Base-by-base conservation (phyloP, 2,329 filamentous ascomycete species). In the Sporothrix brunneoviolacea region DNA sequence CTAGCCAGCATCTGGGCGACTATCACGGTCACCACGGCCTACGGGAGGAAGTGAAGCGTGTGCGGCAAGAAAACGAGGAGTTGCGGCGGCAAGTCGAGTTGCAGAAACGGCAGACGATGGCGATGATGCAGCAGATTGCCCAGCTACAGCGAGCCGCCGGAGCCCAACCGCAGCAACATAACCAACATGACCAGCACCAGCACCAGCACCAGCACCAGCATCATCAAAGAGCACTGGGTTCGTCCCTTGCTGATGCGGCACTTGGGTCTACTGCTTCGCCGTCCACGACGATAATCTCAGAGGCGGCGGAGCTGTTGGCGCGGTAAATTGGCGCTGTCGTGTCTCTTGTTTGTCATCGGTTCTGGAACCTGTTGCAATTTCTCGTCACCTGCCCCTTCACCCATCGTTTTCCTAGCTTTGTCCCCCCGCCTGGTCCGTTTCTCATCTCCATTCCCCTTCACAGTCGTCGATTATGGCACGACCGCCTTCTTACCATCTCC, bases 1-100 rank as follows among this genome's bases (percentile, higher is more conserved):
- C 58, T 63, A 15, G 64, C 12, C 43, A 13, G 15, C 37, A 35
- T 6, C n/a, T 33, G 8, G 41, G 22, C 21, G 59, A 60, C 54
- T 63, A 64, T 12, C 68, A 71, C 39, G 67, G 67, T n/a, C 63
- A 66, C 3, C 67, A 66, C 16, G 76, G 78, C 35, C 63, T 87
- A 28, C 79, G 78, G 18, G 75, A 80, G 41, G 82, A 88, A 62
- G 67, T 86, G 54, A 86, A 86, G 67, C 75, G 82, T 30, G 68
- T 88, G 32, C 75, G 77, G n/a, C 70, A 70, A 40, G 83, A 88
- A 63, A 83, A 84, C 53, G 72, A 80, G 55, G 78, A 82, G 58
- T 69, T 83, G 41, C 71, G 71, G 55, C 62, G 65, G 15, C 71
- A 78, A 51, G 66, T 78, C 54, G 68, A 76, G 35, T 65, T 70